A percentile compares a stretch with the other conserved stretches of the same genome.
Conservation (phyloP, 2,329 filamentous ascomycete species). For the Lomentospora prolificans region DNA sequence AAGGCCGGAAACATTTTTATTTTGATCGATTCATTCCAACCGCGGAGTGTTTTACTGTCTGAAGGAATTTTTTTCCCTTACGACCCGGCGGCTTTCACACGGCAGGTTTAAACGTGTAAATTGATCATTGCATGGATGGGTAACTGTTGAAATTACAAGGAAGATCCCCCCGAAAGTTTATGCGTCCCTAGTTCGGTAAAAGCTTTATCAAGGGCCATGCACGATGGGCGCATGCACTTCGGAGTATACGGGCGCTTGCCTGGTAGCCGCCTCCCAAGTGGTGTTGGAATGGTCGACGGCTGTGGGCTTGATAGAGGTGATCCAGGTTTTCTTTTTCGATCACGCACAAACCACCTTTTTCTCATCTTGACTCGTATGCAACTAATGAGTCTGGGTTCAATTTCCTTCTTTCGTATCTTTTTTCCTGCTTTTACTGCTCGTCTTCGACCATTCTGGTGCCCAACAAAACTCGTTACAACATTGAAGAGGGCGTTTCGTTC, state of each 20-base stretch:
- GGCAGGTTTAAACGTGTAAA: not conserved
- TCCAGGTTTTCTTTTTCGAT: no score
- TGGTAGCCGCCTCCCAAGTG: no score
- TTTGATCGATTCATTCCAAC: not conserved
- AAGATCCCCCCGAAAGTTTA: not conserved
- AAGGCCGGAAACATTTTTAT: no score
- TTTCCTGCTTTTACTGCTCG: not conserved
- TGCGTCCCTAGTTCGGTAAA: not conserved
- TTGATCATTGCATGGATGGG: not conserved
- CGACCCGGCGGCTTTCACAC: not conserved
- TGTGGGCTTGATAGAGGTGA: no score
- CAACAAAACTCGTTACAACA: no score
- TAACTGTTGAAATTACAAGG: no score
- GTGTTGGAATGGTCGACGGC: no score
- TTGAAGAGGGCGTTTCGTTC: no score
- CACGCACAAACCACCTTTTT: not conserved
- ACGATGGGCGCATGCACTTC: not conserved
- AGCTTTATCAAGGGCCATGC: not conserved
- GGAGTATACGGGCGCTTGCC: not conserved
- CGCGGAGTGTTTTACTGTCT: not conserved
- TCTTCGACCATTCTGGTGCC: no score
- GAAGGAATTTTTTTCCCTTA: not conserved
- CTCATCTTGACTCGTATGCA: not conserved
- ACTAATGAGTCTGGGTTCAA: not conserved
- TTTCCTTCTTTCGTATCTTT: not conserved